These are phyloP conservation scores for Penicillium fimorum DNA, from an alignment of 495 filamentous ascomycete species.

Conservation along the genomic window DNA sequence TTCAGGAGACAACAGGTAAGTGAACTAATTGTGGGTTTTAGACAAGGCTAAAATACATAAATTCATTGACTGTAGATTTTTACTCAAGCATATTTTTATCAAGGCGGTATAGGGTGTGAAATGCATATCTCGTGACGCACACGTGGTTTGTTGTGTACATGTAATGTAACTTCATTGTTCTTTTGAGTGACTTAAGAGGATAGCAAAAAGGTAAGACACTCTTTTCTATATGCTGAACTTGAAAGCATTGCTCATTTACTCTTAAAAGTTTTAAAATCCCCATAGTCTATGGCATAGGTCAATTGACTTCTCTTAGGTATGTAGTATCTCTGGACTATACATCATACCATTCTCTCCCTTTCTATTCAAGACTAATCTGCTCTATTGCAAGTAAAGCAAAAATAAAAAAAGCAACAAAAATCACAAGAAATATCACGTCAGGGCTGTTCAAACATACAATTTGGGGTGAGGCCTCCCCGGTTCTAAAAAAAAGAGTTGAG, in stretches of 20 bases:
- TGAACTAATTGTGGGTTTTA: not conserved
- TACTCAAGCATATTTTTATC: not conserved
- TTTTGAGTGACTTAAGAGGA: not conserved
- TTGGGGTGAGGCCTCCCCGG: not conserved
- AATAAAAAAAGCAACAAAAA: not conserved
- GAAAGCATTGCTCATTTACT: not conserved
- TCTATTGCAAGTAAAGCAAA: not conserved
- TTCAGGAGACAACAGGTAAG: not conserved
- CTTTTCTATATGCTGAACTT: not conserved
- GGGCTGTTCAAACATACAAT: not conserved
- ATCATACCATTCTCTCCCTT: not conserved
- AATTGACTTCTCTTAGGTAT: not conserved
- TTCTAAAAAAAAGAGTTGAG: conserved; percentile 7
- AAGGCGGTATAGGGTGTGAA: not conserved
- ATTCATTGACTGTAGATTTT: not conserved
- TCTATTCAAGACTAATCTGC: not conserved
- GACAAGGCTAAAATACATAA: not conserved
- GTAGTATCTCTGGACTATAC: not conserved
- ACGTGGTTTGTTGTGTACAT: not conserved
- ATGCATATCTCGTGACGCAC: not conserved
- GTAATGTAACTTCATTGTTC: not conserved
- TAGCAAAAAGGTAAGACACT: not conserved
- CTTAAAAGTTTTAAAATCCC: not conserved
- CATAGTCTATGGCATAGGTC: not conserved
- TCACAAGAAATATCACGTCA: not conserved